These are phyloP conservation scores for Passalora sequoiae DNA, from an alignment of 2,329 filamentous ascomycete species.

Conservation along the genomic window DNA sequence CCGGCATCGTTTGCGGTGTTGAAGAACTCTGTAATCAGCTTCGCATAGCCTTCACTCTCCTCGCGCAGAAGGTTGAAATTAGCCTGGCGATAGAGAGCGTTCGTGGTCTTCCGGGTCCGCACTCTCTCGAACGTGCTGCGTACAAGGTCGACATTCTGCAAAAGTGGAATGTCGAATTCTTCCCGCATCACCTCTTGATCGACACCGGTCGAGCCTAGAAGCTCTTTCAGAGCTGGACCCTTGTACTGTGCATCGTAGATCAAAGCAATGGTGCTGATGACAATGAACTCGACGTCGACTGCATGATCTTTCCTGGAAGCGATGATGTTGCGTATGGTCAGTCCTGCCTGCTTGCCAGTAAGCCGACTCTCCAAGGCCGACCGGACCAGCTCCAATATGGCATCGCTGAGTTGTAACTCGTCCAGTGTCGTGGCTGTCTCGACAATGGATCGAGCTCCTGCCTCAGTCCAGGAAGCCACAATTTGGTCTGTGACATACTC, in stretches of 20 bases:
- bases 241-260: constrained; percentile 65
- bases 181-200: constrained; percentile 68
- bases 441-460: constrained; percentile 63
- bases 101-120: constrained; percentile 84
- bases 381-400: constrained; percentile 82
- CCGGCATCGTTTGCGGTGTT: constrained; percentile 62
- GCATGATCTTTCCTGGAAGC: constrained; percentile 49
- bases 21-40: constrained; percentile 92
- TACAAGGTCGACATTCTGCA: constrained; percentile 73
- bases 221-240: constrained; percentile 56
- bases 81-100: constrained; percentile 87
- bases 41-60: constrained; percentile 94
- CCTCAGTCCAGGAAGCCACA: constrained; percentile 61
- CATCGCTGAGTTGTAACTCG: constrained; percentile 61
- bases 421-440: constrained; percentile 61
- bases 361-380: constrained; percentile 67
- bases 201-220: constrained; percentile 68
- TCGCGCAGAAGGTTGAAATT: constrained; percentile 95
- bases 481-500: constrained; percentile 67
- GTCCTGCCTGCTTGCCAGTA: constrained; percentile 63
- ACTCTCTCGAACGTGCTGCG: constrained; percentile 78
- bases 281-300: constrained; percentile 53
- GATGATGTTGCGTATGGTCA: constrained; percentile 68
- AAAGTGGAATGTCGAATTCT: constrained; percentile 71
- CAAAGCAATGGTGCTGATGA: constrained; percentile 78